Conservation (phyloP, 179 eudicot species). For the Camellia oleifera region DNA sequence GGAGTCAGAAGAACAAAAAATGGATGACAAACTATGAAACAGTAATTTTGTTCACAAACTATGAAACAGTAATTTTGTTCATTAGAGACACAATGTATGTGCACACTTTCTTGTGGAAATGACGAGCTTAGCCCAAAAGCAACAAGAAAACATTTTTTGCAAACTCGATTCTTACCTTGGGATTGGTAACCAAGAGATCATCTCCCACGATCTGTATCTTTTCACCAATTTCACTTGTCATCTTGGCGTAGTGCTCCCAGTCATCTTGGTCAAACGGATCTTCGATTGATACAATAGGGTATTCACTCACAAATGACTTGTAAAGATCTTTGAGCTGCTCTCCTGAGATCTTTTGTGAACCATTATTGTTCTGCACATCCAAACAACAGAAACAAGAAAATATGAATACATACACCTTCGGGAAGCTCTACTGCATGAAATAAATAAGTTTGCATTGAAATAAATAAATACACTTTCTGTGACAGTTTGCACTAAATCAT, state of each 20-base stretch:
- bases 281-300: constrained; percentile 93
- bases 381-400: constrained; percentile 10
- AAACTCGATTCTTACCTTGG: constrained; percentile 53
- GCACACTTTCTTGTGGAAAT: background rate
- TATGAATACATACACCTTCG: background rate
- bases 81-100: background rate
- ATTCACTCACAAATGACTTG: constrained; percentile 79
- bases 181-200: constrained; percentile 95
- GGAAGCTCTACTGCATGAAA: background rate
- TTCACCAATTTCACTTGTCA: constrained; percentile 73
- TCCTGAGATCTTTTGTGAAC: constrained; percentile 82
- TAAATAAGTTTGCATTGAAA: background rate
- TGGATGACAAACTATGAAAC: background rate
- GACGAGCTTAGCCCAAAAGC: background rate
- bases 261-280: constrained; percentile 99
- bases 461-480: background rate
- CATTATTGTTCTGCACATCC: constrained; percentile 70
- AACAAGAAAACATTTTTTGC: background rate
- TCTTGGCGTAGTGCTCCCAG: constrained; percentile 84
- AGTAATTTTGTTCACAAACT: background rate
- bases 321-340: constrained; percentile 85
- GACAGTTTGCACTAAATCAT: background rate
- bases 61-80: background rate
- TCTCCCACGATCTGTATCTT: constrained; percentile 95
- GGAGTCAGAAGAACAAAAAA: background rate